Percentiles rank a stretch among this genome's conserved stretches.
Conservation (phyloP, 345 rosid genomes). For the Eutrema heterophyllum region DNA sequence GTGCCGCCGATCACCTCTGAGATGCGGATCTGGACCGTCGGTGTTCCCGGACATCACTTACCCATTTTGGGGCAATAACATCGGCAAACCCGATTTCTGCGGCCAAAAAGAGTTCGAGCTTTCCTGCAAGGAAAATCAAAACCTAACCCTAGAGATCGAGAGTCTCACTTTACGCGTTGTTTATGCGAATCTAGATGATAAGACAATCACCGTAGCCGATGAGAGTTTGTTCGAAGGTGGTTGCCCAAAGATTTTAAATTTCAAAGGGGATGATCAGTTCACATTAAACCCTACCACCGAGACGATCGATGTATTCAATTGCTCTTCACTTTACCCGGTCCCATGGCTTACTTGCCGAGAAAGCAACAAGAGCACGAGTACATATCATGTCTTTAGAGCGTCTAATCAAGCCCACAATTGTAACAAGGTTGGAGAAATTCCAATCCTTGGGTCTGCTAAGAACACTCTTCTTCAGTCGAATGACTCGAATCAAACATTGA, state of each 20-base stretch:
- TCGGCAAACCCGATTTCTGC: conserved; percentile 22
- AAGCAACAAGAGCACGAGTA: accelerated
- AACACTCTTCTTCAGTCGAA: neutral
- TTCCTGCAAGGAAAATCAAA: neutral
- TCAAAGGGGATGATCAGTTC: neutral
- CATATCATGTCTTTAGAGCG: neutral
- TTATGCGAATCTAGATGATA: accelerated
- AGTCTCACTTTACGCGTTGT: neutral
- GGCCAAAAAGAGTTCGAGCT: conserved; percentile 38
- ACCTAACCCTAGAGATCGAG: neutral
- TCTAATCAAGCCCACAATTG: accelerated
- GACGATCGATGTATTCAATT: conserved; percentile 29
- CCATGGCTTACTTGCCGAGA: neutral
- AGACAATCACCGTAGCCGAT: conserved; percentile 23
- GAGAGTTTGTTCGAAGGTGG: neutral
- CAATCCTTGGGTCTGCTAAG: neutral
- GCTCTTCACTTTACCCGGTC: neutral
- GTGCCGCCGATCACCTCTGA: conserved; percentile 29
- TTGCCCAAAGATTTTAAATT: conserved; percentile 14
- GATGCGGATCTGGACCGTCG: conserved; percentile 29
- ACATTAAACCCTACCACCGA: neutral
- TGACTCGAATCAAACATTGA: accelerated
- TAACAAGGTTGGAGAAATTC: neutral
- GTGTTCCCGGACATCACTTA: conserved; percentile 12
- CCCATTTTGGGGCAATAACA: conserved; percentile 46